A percentile compares a stretch with the other conserved stretches of the same genome.
phyloP scores from a whole-genome alignment of 345 rosid species.

The Populus davidiana region DNA sequence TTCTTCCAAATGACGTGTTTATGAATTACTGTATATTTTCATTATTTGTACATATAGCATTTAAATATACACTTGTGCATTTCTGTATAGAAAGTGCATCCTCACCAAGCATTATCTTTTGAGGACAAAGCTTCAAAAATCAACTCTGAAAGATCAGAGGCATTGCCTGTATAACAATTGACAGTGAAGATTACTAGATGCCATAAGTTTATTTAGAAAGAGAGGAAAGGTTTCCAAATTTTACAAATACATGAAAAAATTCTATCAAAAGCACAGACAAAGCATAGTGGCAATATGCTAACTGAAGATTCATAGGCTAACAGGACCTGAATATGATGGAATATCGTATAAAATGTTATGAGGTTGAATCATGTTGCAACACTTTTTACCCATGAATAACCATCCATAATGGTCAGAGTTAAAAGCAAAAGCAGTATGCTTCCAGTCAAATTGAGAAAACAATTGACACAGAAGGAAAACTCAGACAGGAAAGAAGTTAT shows the following conservation, averaged over 20 bases:
- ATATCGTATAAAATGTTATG: neutral
- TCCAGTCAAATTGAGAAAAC: neutral
- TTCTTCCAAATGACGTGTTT: neutral
- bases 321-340: neutral
- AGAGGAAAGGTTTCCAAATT: neutral
- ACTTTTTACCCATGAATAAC: neutral
- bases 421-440: neutral
- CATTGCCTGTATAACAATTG: conserved; percentile 31
- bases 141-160: conserved; percentile 51
- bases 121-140: conserved; percentile 76
- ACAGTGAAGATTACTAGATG: neutral
- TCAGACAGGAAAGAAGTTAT: neutral
- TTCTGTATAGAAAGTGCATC: conserved; percentile 8
- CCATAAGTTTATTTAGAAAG: conserved; percentile 4
- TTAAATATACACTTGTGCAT: neutral
- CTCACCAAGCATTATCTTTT: conserved; percentile 75
- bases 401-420: neutral
- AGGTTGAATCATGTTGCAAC: neutral
- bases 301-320: neutral
- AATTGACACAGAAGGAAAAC: neutral
- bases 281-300: neutral
- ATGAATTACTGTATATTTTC: neutral
- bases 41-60: neutral
- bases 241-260: neutral
- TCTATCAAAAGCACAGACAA: neutral